Evolutionary conservation across 2,329 filamentous ascomycete species (phyloP).

Genomic region (Drechslerella stenobrocha): DNA sequence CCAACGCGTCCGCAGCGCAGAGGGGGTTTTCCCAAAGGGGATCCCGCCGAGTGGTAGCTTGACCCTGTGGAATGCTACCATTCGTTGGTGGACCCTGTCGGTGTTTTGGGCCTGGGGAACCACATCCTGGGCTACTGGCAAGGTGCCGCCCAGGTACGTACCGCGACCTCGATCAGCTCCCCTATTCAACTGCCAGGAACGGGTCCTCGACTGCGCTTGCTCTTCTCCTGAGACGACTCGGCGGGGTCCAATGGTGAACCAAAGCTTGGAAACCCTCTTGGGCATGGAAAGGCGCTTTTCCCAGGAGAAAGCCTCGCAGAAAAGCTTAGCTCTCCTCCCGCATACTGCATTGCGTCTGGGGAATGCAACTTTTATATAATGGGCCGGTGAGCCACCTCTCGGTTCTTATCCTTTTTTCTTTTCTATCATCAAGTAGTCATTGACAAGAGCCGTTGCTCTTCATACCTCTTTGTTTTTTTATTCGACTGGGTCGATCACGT

Average conservation of each 20-base stretch:
- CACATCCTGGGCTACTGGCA: slow-evolving; percentile 28
- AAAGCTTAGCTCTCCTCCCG: slow-evolving; percentile 44
- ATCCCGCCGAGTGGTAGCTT: slow-evolving; percentile 34
- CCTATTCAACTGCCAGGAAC: slow-evolving; percentile 47
- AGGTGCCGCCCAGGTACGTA: slow-evolving; percentile 37
- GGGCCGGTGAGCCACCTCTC: slow-evolving; percentile 45
- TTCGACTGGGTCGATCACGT: slow-evolving; percentile 49
- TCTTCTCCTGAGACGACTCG: slow-evolving; percentile 40
- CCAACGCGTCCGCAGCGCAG: slow-evolving; percentile 13
- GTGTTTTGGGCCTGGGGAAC: slow-evolving; percentile 28
- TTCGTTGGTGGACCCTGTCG: slow-evolving; percentile 41
- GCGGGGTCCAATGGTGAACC: slow-evolving; percentile 27
- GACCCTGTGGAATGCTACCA: slow-evolving; percentile 27
- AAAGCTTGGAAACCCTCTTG: slow-evolving; percentile 31
- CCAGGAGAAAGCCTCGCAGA: slow-evolving; percentile 20
- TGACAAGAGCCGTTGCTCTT: slow-evolving; percentile 43
- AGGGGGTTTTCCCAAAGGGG: slow-evolving; percentile 5
- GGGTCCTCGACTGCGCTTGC: slow-evolving; percentile 13
- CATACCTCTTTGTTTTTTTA: slow-evolving; percentile 4
- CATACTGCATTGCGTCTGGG: slow-evolving; percentile 27
- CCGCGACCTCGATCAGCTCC: slow-evolving; percentile 42
- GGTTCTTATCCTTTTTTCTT: slow-evolving; percentile 20
- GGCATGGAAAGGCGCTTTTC: slow-evolving; percentile 36
- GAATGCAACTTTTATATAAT: slow-evolving; percentile 49
- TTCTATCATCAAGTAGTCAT: slow-evolving; percentile 41